Base-by-base conservation (phyloP, 2,329 filamentous ascomycete species). In the Alternaria viburni region DNA sequence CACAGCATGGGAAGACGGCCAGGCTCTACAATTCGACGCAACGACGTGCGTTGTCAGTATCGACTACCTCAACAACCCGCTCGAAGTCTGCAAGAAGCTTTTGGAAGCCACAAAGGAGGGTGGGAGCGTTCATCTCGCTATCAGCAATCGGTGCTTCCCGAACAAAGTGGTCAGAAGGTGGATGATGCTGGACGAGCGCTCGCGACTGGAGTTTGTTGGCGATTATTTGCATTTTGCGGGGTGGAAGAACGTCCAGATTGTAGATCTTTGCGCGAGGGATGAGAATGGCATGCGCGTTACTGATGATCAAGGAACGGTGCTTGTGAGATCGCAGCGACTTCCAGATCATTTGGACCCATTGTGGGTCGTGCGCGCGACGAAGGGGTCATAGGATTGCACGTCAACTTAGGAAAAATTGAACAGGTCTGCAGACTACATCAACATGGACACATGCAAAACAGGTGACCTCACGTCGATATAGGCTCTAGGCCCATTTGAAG, bases 81-180 rank as follows among this genome's bases (percentile, higher is more conserved):
- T 83, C 6, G 77, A 81, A 17, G 80, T 87, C 0, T 81, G 86
- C 17, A 61, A 64, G 15, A 81, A 80, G 25, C 69, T 86, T 25
- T 69, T 76, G 10, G 66, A 79, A 6, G 77, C 76, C 9, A 83
- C 81, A 17, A 83, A 78, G 5, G 64, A 70, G 1, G 82, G 81
- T 1, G 85, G 83, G 0, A 80, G 57, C 1, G 80, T 86, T n/a
- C 85, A 87, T 75, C 70, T 87, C 50, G 80, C 81, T 0, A 81
- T 87, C 44, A 83, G 81, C 26, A 85, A 86, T 70, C 80, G 85
- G 4, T 86, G 83, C 68, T 87, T 87, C 66, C 83, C 84, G 1
- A 85, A 83, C 1, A 87, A 87, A 67, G 85, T 82, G 2, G 80
- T 86, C 6, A 77, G 74, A 23, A 74, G 81, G 17, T 87, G 85